Conservation (phyloP, 2,329 filamentous ascomycete genomes). For the Neophaeococcomyces aloes region DNA sequence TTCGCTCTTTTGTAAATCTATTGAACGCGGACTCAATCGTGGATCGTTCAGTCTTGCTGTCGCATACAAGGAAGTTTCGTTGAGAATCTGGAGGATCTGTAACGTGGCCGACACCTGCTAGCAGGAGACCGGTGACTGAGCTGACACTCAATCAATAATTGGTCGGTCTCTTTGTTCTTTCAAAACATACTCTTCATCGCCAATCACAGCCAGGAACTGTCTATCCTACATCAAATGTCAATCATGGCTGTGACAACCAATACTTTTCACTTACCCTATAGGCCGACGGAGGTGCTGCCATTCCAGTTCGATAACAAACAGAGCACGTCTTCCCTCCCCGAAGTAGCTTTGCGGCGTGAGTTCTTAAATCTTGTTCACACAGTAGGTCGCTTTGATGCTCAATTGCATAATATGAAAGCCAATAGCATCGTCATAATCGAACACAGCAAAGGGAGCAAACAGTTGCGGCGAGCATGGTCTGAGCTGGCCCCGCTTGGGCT, state of each 20-base stretch:
- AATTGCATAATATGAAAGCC: neutral
- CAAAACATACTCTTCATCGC: slow-evolving; percentile 61
- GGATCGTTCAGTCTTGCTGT: slow-evolving; percentile 79
- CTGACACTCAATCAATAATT: slow-evolving; percentile 38
- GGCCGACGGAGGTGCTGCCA: slow-evolving; percentile 50
- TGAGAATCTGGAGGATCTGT: slow-evolving; percentile 77
- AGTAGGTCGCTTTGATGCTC: no score
- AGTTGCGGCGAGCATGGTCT: neutral
- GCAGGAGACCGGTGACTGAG: slow-evolving; percentile 87
- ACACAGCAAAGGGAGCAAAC: neutral
- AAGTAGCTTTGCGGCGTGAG: no score
- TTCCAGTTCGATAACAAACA: slow-evolving; percentile 27
- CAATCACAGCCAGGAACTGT: slow-evolving; percentile 94
- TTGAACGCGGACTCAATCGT: slow-evolving; percentile 86
- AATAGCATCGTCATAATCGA: neutral
- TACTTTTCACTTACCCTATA: slow-evolving; percentile 39
- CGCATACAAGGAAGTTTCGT: slow-evolving; percentile 97
- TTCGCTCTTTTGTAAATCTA: slow-evolving; percentile 74
- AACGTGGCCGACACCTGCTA: slow-evolving; percentile 93
- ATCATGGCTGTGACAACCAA: neutral
- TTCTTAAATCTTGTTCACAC: no score
- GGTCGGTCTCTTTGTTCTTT: slow-evolving; percentile 3
- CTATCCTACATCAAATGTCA: slow-evolving; percentile 50
- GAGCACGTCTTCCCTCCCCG: no score
- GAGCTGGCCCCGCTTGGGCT: neutral